Conservation (phyloP, 768 basidiomycete genomes). For the Tricholoma sp. region DNA sequence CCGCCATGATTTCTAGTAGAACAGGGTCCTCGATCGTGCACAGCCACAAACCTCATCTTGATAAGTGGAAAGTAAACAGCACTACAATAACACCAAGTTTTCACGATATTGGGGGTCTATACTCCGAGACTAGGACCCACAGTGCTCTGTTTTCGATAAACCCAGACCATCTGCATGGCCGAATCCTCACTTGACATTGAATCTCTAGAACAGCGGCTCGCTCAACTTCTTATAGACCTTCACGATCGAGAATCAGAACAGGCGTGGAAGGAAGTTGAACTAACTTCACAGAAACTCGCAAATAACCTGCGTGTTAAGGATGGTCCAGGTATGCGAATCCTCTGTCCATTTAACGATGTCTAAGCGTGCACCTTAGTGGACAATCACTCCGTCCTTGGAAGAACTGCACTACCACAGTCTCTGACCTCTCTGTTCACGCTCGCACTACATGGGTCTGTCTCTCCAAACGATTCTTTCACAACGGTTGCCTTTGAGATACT, state of each 20-base stretch:
- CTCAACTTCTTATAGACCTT: conserved; percentile 25
- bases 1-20: conserved; percentile 33
- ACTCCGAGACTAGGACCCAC: not conserved
- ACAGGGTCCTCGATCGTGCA: not conserved
- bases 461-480: conserved; percentile 41
- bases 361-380: conserved; percentile 45
- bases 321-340: conserved; percentile 35
- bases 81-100: not conserved
- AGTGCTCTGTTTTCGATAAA: not conserved
- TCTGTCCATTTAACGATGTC: not conserved
- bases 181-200: conserved; percentile 26
- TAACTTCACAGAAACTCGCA: conserved; percentile 51
- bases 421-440: conserved; percentile 56
- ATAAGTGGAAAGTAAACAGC: not conserved
- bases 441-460: conserved; percentile 44
- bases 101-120: not conserved
- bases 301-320: conserved; percentile 57
- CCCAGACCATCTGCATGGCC: conserved; percentile 12
- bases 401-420: conserved; percentile 57
- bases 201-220: conserved; percentile 27
- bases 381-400: conserved; percentile 65
- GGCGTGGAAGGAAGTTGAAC: conserved; percentile 49
- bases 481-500: conserved; percentile 62
- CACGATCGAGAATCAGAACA: conserved; percentile 26
- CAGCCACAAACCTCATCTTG: not conserved